Percentiles rank a stretch among this genome's conserved stretches.
Evolutionary conservation across 2,329 filamentous ascomycete genomes (phyloP).

Genomic region (Ascochyta koolunga): DNA sequence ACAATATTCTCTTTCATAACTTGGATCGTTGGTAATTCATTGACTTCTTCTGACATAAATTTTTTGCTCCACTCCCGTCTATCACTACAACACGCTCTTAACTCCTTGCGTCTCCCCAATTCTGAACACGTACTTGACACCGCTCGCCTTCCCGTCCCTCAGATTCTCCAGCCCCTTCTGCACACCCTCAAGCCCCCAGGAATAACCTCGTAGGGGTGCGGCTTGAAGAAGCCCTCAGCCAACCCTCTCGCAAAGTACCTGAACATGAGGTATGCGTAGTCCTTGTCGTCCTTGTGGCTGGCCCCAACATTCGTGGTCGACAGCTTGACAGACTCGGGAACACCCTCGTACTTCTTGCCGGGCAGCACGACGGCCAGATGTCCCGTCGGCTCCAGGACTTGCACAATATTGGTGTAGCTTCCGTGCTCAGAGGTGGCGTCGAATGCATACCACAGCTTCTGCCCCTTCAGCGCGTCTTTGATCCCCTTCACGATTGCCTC

Average conservation of each 20-base stretch:
- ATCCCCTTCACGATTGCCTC: slow-evolving; percentile 51
- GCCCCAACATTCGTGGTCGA: slow-evolving; percentile 48
- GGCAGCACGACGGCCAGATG: slow-evolving; percentile 52
- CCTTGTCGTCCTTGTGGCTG: slow-evolving; percentile 37
- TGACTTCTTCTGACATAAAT: too few relatives aligned
- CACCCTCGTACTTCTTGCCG: slow-evolving; percentile 50
- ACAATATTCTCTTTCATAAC: too few relatives aligned
- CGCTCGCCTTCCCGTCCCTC: slow-evolving; percentile 66
- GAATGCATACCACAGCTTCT: slow-evolving; percentile 58
- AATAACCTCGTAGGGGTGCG: slow-evolving; percentile 60
- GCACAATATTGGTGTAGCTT: slow-evolving; percentile 46
- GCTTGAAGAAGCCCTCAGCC: slow-evolving; percentile 57
- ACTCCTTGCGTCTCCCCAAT: slow-evolving; percentile 55
- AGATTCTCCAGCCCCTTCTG: slow-evolving; percentile 61
- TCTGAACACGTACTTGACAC: slow-evolving; percentile 67
- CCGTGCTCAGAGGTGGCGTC: slow-evolving; percentile 65
- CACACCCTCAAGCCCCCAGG: slow-evolving; percentile 62
- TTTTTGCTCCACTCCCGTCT: not conserved
- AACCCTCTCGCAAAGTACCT: slow-evolving; percentile 55
- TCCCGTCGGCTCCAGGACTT: slow-evolving; percentile 46
- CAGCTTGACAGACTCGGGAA: slow-evolving; percentile 48
- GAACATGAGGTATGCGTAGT: slow-evolving; percentile 56
- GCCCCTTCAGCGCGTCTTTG: slow-evolving; percentile 51
- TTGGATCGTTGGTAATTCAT: too few relatives aligned
- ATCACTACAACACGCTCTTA: slow-evolving; percentile 11